Evolutionary conservation across 306 rosid species (phyloP).

Genomic region (Prunus salicina): DNA sequence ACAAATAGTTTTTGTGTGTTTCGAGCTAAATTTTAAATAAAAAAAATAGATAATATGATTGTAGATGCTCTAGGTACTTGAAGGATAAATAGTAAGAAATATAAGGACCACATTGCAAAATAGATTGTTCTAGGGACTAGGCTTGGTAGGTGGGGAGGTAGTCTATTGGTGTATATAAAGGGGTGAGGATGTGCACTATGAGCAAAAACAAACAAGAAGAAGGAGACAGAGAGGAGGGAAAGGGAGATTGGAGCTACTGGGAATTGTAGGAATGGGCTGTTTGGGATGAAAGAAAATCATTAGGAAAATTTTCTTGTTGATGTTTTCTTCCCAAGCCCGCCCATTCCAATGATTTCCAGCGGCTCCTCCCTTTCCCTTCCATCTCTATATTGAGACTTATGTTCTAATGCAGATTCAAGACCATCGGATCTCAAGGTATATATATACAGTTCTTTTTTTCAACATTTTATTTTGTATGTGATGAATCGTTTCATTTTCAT

Average conservation of each 20-base stretch:
- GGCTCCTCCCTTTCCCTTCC: constrained; percentile 51
- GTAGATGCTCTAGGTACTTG: no score
- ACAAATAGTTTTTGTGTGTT: no score
- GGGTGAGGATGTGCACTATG: background rate
- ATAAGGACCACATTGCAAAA: background rate
- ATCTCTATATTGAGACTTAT: background rate
- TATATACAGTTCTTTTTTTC: no score
- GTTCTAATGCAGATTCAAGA: no score
- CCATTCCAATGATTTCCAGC: constrained; percentile 51
- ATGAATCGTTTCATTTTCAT: no score
- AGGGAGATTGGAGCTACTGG: constrained; percentile 31
- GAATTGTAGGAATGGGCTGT: constrained; percentile 46
- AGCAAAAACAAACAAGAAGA: background rate
- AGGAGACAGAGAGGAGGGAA: constrained; percentile 32
- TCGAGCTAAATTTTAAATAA: no score
- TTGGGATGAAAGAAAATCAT: constrained; percentile 35
- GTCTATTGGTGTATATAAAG: background rate
- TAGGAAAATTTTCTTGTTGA: background rate
- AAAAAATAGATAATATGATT: no score
- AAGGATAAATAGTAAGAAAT: no score
- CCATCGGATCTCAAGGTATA: no score
- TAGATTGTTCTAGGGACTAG: background rate
- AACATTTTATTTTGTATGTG: no score
- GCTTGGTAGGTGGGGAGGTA: background rate
- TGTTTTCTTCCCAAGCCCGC: constrained; percentile 45